Evolutionary conservation across 192 early-diverging fungal species (phyloP).

Genomic region (Rhizophagus prolifer): DNA sequence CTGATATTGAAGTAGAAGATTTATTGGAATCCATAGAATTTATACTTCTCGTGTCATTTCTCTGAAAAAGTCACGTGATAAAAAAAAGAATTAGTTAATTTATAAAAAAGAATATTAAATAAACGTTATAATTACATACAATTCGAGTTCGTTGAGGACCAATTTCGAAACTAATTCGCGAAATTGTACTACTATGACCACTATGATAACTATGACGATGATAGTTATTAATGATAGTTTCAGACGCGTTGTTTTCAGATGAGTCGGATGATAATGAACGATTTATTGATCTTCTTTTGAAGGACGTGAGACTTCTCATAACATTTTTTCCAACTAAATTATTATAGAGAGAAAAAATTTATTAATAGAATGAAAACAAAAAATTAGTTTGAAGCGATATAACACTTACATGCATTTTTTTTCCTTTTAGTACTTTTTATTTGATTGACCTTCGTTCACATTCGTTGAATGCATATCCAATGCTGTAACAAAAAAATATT

Average conservation of each 20-base stretch:
- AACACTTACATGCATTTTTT: conserved; percentile 16
- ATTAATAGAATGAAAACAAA: neutral
- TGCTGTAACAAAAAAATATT: too few species aligned
- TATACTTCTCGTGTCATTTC: neutral
- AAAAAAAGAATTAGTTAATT: neutral
- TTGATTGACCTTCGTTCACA: neutral
- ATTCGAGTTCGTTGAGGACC: too few species aligned
- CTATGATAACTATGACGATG: neutral
- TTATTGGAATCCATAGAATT: neutral
- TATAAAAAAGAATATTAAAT: neutral
- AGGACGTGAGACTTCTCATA: neutral
- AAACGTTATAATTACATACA: too few species aligned
- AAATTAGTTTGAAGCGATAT: neutral
- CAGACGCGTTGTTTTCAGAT: neutral
- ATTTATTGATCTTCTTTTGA: conserved; percentile 2
- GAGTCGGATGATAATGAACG: neutral
- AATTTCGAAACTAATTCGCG: neutral
- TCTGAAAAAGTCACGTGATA: neutral
- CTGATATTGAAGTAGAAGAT: neutral
- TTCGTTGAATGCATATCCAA: neutral
- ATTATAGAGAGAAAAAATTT: too few species aligned
- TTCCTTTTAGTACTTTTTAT: conserved; percentile 4
- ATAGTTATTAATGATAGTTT: neutral
- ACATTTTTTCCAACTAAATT: conserved; percentile 8
- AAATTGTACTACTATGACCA: neutral